These are phyloP conservation scores for Ustilaginoidea virens DNA, from an alignment of 2,329 filamentous ascomycete genomes.

Conservation along the genomic window DNA sequence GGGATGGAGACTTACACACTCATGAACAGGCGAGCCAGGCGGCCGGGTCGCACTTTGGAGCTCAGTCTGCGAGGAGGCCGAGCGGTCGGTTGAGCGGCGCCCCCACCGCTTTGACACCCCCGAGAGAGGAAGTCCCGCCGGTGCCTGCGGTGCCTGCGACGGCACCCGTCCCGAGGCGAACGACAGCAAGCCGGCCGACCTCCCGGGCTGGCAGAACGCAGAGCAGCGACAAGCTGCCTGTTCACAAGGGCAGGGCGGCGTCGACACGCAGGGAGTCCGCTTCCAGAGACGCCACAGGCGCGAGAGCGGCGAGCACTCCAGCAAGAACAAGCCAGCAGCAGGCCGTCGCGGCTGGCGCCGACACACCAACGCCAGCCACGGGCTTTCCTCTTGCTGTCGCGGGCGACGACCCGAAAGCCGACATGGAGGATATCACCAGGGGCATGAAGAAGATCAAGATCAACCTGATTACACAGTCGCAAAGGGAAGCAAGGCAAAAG, in stretches of 20 bases:
- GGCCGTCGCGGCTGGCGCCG: conserved; percentile 5
- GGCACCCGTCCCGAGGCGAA: conserved; percentile 9
- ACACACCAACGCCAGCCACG: conserved; percentile 5
- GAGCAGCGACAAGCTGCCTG: conserved; percentile 26
- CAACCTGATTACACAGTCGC: conserved; percentile 41
- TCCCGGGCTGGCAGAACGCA: conserved; percentile 15
- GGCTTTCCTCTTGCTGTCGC: conserved; percentile 3
- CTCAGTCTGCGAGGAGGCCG: conserved; percentile 16
- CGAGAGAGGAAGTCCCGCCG: conserved; percentile 7
- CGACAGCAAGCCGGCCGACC: conserved; percentile 17
- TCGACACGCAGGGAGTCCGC: conserved; percentile 27
- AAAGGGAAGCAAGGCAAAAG: conserved; percentile 36
- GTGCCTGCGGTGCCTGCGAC: conserved; percentile 1
- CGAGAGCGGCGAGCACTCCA: conserved; percentile 12
- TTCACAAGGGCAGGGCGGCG: conserved; percentile 44
- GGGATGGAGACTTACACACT: too few relatives aligned
- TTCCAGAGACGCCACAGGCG: conserved; percentile 20
- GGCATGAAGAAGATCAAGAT: conserved; percentile 50
- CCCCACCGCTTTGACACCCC: conserved; percentile 18
- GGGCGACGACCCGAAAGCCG: conserved; percentile 14
- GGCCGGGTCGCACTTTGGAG: too few relatives aligned
- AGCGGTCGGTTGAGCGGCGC: conserved; percentile 35
- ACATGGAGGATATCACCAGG: conserved; percentile 38
- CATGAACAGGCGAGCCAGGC: too few relatives aligned
- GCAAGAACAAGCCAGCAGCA: conserved; percentile 7